Base-by-base conservation (phyloP, 768 basidiomycete species). In the Serendipita indica region DNA sequence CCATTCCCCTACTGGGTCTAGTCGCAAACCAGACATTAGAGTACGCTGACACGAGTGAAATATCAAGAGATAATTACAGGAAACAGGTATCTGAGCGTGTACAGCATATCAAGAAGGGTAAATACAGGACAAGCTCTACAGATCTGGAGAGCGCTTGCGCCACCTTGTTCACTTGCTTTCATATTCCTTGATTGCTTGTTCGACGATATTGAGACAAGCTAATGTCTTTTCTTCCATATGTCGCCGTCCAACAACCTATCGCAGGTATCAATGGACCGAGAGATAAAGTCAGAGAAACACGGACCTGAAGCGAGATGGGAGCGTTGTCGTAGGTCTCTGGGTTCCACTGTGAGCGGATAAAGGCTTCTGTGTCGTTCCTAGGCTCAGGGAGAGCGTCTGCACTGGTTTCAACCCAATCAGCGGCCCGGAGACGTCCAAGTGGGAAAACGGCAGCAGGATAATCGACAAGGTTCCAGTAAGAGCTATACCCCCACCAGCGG, bases 401-500 rank as follows among this genome's bases (percentile, higher is more conserved):
- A 27, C 14, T 34, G 37, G 37, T 58, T 57, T 63, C 32, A 39
- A 34, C 52, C 52, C 66, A 63, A 57, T 64, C 65, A 43, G 61
- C 58, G 37, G 72, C 67, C 35, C 57, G 64, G 63, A 69, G 65
- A 60, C 69, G 69, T 46, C 72, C 75, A 34, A 72, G 72, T 27
- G 78, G 78, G 66, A 79, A 76, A 2, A 72, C 74, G 18, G 71
- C 73, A 18, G 71, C 72, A 7, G 77, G 72, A 57, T 74, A 75
- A 65, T 79, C 78, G 61, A 73, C 62, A 57, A 79, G 62, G 63
- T 79, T 79, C 76, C 77, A 78, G 62, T 79, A 74, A 1, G 74
- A 74, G 3, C 73, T 74, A 63, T 78, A 78, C 4, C 71, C 70
- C 75, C 76, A 75, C 72, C 74, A 77, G n/a, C 71, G 67, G 12